These are phyloP conservation scores for Pleurozium schreberi DNA, from an alignment of 225 moss, liverwort and hornwort species.

Conservation along the genomic window DNA sequence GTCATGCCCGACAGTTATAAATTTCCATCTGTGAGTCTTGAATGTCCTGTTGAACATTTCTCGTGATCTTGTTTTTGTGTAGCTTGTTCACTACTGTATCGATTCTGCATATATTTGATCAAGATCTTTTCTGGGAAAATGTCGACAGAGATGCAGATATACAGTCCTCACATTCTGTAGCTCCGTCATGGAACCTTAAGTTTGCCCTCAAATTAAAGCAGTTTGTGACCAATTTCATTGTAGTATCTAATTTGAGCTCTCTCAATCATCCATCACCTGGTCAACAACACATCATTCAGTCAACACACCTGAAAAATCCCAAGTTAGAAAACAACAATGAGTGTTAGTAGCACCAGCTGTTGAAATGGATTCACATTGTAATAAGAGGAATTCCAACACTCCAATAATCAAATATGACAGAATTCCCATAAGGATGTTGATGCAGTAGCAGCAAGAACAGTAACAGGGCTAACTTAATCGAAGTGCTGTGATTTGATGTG, in stretches of 20 bases:
- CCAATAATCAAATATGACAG: neutral
- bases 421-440: neutral
- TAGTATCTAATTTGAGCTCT: neutral
- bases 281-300: neutral
- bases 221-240: neutral
- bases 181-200: neutral
- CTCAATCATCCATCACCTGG: neutral
- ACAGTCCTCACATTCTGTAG: neutral
- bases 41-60: neutral
- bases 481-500: neutral
- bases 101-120: neutral
- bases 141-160: neutral
- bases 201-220: neutral
- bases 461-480: neutral
- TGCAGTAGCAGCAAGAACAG: neutral
- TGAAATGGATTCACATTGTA: neutral
- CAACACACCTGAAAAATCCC: too few relatives aligned
- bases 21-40: neutral
- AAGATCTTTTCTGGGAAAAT: too few relatives aligned
- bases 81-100: neutral
- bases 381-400: too few relatives aligned
- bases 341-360: neutral
- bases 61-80: neutral
- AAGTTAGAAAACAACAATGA: too few relatives aligned
- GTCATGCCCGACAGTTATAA: neutral